These are phyloP conservation scores for Venturia oleaginea DNA, from an alignment of 2,329 filamentous ascomycete species.

Conservation along the genomic window DNA sequence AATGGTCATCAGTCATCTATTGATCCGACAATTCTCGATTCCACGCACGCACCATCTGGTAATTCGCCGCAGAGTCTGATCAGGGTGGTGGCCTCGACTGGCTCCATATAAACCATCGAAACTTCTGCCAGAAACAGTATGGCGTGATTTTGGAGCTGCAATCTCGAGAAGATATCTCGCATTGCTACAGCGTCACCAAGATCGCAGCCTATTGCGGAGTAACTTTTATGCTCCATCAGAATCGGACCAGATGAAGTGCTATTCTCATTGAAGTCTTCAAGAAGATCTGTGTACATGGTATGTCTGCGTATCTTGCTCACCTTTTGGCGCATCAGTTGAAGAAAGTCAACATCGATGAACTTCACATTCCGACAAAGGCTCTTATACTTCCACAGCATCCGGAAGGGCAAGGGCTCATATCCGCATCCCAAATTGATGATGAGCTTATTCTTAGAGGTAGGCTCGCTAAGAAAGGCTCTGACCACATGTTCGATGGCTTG, in stretches of 20 bases:
- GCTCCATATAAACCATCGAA: slow-evolving; percentile 83
- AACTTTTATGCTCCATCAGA: slow-evolving; percentile 49
- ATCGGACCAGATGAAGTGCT: slow-evolving; percentile 14
- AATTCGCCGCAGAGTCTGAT: slow-evolving; percentile 44
- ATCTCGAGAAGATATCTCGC: slow-evolving; percentile 46
- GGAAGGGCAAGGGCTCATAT: slow-evolving; percentile 82
- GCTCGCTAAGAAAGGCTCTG: slow-evolving; percentile 19
- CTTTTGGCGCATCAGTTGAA: slow-evolving; percentile 69
- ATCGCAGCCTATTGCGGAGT: slow-evolving; percentile 75
- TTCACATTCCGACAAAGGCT: slow-evolving; percentile 47
- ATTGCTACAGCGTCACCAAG: slow-evolving; percentile 58
- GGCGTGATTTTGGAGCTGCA: slow-evolving; percentile 49
- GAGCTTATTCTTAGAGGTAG: slow-evolving; percentile 51
- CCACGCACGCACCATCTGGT: slow-evolving; percentile 47
- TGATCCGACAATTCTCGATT: slow-evolving; percentile 13
- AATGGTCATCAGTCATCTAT: neutral
- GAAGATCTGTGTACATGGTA: slow-evolving; percentile 39
- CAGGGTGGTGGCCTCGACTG: slow-evolving; percentile 60
- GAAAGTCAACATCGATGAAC: slow-evolving; percentile 84
- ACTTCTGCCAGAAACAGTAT: slow-evolving; percentile 84
- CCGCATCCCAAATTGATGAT: slow-evolving; percentile 83
- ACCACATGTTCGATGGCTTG: slow-evolving; percentile 49
- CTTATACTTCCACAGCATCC: slow-evolving; percentile 58
- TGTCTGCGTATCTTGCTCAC: slow-evolving; percentile 56
- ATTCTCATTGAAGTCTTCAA: neutral